These are phyloP conservation scores for Colletotrichum lentis DNA, from an alignment of 2,329 filamentous ascomycete genomes.

Conservation along the genomic window DNA sequence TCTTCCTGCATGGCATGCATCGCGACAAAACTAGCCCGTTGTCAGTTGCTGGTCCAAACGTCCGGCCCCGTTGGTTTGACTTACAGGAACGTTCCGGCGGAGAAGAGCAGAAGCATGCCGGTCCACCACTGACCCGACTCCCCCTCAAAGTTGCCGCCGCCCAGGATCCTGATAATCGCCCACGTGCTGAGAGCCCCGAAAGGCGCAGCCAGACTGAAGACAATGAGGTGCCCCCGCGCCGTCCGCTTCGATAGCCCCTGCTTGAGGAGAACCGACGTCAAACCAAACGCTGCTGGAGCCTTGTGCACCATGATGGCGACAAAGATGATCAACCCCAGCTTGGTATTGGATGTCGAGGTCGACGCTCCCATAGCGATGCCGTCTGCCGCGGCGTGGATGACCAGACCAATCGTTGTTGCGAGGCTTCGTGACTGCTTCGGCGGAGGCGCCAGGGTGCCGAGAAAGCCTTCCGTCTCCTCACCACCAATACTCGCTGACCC, in stretches of 20 bases:
- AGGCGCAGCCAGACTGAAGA: slow-evolving; percentile 92
- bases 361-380: slow-evolving; percentile 96
- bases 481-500: slow-evolving; percentile 59
- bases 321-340: slow-evolving; percentile 90
- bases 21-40: slow-evolving; percentile 78
- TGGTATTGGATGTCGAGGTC: slow-evolving; percentile 74
- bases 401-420: slow-evolving; percentile 90
- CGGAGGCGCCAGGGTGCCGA: slow-evolving; percentile 65
- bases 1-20: slow-evolving; percentile 98
- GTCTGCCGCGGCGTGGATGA: slow-evolving; percentile 94
- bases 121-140: slow-evolving; percentile 83
- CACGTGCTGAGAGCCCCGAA: slow-evolving; percentile 86
- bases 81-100: slow-evolving; percentile 93
- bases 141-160: slow-evolving; percentile 66
- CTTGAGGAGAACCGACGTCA: slow-evolving; percentile 89
- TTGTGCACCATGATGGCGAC: slow-evolving; percentile 98
- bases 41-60: slow-evolving; percentile 8
- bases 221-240: slow-evolving; percentile 82
- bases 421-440: slow-evolving; percentile 69
- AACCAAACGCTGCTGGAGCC: slow-evolving; percentile 91
- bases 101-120: slow-evolving; percentile 92
- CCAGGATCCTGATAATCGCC: slow-evolving; percentile 77
- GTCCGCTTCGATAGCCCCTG: slow-evolving; percentile 89
- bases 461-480: slow-evolving; percentile 65
- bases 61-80: slow-evolving; percentile 44